phyloP scores from a whole-genome alignment of 768 basidiomycete genomes.

The Mycena rosella region DNA sequence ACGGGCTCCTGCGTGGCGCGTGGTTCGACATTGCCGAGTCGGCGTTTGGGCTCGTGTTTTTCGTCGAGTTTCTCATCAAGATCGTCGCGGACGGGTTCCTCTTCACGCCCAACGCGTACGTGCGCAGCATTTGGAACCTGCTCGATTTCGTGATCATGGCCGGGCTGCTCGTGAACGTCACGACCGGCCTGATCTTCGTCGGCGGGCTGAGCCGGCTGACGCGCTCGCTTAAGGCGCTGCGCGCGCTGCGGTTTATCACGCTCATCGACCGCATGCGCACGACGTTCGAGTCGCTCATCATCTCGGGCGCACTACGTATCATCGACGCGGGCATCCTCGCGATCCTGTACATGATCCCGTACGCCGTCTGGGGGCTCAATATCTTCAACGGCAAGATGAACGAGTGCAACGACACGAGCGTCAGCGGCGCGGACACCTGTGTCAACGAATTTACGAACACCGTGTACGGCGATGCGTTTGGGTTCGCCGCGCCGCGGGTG shows the following conservation, averaged over 20 bases:
- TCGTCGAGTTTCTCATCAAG: slow-evolving; percentile 91
- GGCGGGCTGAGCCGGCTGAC: slow-evolving; percentile 87
- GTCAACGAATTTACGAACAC: slow-evolving; percentile 79
- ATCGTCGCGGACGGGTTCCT: slow-evolving; percentile 92
- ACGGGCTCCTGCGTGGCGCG: slow-evolving; percentile 73
- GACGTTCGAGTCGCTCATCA: slow-evolving; percentile 89
- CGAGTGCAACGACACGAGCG: slow-evolving; percentile 80
- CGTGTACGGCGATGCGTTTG: slow-evolving; percentile 70
- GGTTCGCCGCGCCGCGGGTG: slow-evolving; percentile 84
- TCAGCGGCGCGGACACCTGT: slow-evolving; percentile 72
- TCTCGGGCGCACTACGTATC: slow-evolving; percentile 87
- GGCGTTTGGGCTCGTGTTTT: slow-evolving; percentile 75
- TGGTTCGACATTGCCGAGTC: slow-evolving; percentile 93
- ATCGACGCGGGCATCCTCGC: slow-evolving; percentile 92
- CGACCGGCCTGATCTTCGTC: slow-evolving; percentile 78
- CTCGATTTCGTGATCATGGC: slow-evolving; percentile 89
- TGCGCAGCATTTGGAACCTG: slow-evolving; percentile 93
- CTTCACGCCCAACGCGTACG: slow-evolving; percentile 92
- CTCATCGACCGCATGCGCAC: slow-evolving; percentile 87
- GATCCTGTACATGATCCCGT: slow-evolving; percentile 92
- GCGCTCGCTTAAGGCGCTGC: slow-evolving; percentile 87
- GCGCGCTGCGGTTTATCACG: slow-evolving; percentile 91
- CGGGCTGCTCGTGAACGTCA: slow-evolving; percentile 81
- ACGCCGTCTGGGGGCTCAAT: slow-evolving; percentile 94
- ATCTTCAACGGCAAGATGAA: slow-evolving; percentile 91